phyloP scores from a whole-genome alignment of 371 early-diverging fungal species.

The Saksenaea vasiformis region DNA sequence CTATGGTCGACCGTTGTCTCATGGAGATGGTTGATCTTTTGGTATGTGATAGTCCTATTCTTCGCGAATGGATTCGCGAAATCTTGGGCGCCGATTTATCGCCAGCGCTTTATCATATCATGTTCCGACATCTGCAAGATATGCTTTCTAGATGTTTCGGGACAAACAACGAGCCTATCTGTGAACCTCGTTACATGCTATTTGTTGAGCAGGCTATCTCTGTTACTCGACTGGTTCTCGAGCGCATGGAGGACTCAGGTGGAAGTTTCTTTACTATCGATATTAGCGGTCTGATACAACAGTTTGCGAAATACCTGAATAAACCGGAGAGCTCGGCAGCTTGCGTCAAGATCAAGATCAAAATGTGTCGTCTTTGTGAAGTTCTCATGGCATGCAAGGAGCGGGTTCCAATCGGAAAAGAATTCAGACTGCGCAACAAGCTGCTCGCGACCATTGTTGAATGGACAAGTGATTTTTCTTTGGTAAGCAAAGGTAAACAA shows the following conservation, averaged over 20 bases:
- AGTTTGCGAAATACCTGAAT: conserved; percentile 82
- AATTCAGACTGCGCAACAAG: conserved; percentile 83
- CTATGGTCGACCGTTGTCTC: conserved; percentile 81
- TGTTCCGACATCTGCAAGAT: conserved; percentile 80
- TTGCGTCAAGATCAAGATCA: conserved; percentile 79
- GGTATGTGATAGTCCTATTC: conserved; percentile 80
- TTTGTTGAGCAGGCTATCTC: conserved; percentile 90
- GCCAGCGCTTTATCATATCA: conserved; percentile 80
- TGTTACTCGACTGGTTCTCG: conserved; percentile 81
- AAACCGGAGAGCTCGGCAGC: conserved; percentile 64
- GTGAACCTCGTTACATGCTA: conserved; percentile 79
- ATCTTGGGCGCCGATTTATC: conserved; percentile 85
- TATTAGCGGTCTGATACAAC: conserved; percentile 76
- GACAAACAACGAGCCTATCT: conserved; percentile 72
- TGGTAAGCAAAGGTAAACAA: conserved; percentile 34
- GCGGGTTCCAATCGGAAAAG: conserved; percentile 80
- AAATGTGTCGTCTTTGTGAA: conserved; percentile 85
- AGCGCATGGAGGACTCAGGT: conserved; percentile 74
- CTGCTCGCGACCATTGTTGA: conserved; percentile 80
- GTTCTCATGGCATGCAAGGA: conserved; percentile 81
- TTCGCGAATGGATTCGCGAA: conserved; percentile 92
- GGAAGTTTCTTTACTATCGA: conserved; percentile 77
- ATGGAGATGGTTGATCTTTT: conserved; percentile 86
- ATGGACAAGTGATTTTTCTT: conserved; percentile 84
- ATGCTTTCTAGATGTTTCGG: conserved; percentile 80